These are phyloP conservation scores for Euryodendron excelsum DNA, from an alignment of 148 eudicot genomes.

Conservation along the genomic window DNA sequence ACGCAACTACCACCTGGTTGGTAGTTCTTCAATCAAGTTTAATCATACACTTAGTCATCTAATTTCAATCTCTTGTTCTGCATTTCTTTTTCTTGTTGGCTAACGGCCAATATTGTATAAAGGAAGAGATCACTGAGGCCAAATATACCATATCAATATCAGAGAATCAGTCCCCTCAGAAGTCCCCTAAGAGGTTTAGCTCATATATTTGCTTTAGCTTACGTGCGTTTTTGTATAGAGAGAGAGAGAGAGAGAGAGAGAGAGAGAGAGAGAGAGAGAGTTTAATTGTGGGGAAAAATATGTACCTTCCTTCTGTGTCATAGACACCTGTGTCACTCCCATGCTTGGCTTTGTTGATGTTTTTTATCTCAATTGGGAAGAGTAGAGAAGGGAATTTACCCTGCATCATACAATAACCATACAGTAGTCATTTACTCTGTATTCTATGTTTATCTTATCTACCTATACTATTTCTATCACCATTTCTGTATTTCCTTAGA, in stretches of 20 bases:
- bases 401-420: slow-evolving; percentile 30
- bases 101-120: not conserved
- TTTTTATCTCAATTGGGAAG: slow-evolving; percentile 75
- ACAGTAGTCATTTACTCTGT: no score
- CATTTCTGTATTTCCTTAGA: no score
- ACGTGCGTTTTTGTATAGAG: no score
- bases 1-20: no score
- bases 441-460: no score
- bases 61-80: not conserved
- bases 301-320: slow-evolving; percentile 68
- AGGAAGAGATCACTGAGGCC: not conserved
- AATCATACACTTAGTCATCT: not conserved
- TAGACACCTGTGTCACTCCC: slow-evolving; percentile 82
- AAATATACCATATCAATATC: no score
- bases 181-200: no score
- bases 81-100: not conserved
- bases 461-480: no score
- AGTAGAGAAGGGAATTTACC: slow-evolving; percentile 53
- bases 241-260: no score
- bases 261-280: not conserved
- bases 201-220: no score
- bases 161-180: not conserved
- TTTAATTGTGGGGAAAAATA: no score
- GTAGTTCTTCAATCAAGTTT: no score
- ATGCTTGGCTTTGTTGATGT: slow-evolving; percentile 67